These are phyloP conservation scores for Hypoxylon sp. DNA, from an alignment of 2,329 filamentous ascomycete species.

Conservation along the genomic window DNA sequence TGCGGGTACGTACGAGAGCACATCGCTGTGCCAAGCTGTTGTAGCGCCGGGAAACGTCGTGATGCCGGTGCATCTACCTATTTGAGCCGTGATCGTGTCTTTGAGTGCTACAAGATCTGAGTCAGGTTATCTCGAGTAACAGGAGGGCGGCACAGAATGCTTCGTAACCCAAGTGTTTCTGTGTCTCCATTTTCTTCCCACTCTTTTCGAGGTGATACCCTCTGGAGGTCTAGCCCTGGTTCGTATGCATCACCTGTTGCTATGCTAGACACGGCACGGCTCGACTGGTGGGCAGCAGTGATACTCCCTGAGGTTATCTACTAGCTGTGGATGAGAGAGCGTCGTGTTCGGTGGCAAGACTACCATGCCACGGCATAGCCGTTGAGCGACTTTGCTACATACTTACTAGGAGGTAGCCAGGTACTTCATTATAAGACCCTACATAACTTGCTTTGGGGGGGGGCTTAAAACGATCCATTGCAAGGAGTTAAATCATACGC, in stretches of 20 bases:
- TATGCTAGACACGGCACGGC: constrained; percentile 12
- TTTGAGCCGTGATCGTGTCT: constrained; percentile 14
- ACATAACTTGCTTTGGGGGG: constrained; percentile 15
- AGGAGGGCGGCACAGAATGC: constrained; percentile 3
- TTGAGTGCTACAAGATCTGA: constrained; percentile 20
- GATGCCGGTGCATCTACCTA: constrained; percentile 10
- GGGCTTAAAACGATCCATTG: constrained; percentile 7
- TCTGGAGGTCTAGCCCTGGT: constrained; percentile 29
- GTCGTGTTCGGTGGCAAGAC: constrained; percentile 27
- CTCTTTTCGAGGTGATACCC: constrained; percentile 26
- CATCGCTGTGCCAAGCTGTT: constrained; percentile 20
- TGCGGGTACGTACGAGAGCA: constrained; percentile 20
- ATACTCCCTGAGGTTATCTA: constrained; percentile 29
- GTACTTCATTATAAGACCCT: constrained; percentile 14
- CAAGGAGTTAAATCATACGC: constrained; percentile 1
- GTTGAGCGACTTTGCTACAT: constrained; percentile 25
- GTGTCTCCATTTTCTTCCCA: neutral
- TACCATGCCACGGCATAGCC: constrained; percentile 36
- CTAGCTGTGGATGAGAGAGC: constrained; percentile 23
- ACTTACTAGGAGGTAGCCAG: constrained; percentile 5
- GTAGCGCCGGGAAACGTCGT: constrained; percentile 8
- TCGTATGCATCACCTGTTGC: constrained; percentile 19
- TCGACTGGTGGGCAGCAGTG: constrained; percentile 24
- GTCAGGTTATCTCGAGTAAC: constrained; percentile 3
- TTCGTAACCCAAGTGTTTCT: neutral